A percentile compares a stretch with the other conserved stretches of the same genome.
Conservation (phyloP, 306 rosid genomes). For the Castanea crenata region DNA sequence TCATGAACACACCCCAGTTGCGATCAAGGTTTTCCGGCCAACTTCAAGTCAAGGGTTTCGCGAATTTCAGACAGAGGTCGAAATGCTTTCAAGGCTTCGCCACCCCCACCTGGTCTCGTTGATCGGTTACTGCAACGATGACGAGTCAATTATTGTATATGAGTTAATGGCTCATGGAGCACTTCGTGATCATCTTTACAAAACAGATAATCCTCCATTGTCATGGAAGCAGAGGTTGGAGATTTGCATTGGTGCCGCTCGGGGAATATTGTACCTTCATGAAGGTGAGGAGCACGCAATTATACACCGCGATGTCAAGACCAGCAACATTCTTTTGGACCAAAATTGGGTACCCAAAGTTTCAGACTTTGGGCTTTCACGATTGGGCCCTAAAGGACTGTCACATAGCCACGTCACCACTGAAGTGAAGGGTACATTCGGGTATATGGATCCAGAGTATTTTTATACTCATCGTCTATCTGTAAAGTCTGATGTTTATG, state of each 20-base stretch:
- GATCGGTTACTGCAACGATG: too few species aligned
- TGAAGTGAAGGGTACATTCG: neutral
- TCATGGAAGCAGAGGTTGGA: neutral
- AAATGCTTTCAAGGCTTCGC: too few species aligned
- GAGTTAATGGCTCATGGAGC: neutral
- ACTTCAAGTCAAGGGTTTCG: constrained; percentile 29
- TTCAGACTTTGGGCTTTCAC: neutral
- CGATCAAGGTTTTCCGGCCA: constrained; percentile 9
- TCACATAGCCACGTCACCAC: neutral
- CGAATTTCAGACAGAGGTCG: too few species aligned
- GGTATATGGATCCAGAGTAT: neutral
- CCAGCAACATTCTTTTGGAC: neutral
- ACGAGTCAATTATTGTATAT: too few species aligned
- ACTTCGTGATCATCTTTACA: neutral
- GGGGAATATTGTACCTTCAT: neutral
- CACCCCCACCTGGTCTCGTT: too few species aligned
- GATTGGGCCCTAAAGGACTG: neutral
- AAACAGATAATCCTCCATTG: neutral
- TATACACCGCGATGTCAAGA: neutral
- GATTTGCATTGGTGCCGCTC: neutral
- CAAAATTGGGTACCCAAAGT: neutral
- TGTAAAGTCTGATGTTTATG: neutral
- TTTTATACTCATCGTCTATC: neutral
- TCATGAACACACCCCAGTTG: neutral
- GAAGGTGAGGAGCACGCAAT: neutral